Percentiles rank a stretch among this genome's conserved stretches.
Evolutionary conservation across 2,329 filamentous ascomycete genomes (phyloP).

Genomic region (Talaromyces sp.): DNA sequence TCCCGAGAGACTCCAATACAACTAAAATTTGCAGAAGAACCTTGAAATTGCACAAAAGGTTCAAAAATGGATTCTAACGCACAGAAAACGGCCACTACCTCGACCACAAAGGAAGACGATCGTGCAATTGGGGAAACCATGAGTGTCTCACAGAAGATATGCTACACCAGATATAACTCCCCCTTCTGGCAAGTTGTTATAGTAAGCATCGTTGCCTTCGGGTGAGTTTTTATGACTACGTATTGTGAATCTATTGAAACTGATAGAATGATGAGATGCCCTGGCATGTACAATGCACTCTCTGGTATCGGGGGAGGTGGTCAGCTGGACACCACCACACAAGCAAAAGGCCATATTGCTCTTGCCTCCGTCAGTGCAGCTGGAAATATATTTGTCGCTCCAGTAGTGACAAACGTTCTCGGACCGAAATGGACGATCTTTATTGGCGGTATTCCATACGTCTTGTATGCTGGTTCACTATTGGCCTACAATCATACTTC

Average conservation of each 20-base stretch:
- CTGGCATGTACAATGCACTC: conserved; percentile 38
- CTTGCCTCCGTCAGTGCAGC: conserved; percentile 34
- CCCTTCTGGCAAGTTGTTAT: not conserved
- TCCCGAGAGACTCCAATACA: not conserved
- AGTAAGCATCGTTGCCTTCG: not conserved
- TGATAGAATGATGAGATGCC: not conserved
- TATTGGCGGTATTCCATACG: conserved; percentile 38
- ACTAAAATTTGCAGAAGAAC: too few species aligned
- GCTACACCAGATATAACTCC: not conserved
- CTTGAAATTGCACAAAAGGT: not conserved
- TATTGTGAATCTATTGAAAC: not conserved
- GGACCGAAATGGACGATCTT: conserved; percentile 35
- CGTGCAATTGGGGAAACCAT: not conserved
- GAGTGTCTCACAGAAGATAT: not conserved
- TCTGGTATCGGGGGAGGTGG: conserved; percentile 36
- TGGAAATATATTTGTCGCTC: conserved; percentile 34
- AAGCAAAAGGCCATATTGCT: conserved; percentile 37
- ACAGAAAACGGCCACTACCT: not conserved
- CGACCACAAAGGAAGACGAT: not conserved
- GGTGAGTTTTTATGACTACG: not conserved
- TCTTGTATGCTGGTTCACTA: conserved; percentile 34
- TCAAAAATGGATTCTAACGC: not conserved
- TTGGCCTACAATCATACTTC: conserved; percentile 28
- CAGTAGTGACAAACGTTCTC: conserved; percentile 32
- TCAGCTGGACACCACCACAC: conserved; percentile 37